Percentiles rank a stretch among this genome's conserved stretches.
These are phyloP conservation scores for Fraxinus ornus DNA, from an alignment of 305 asterid genomes.

Conservation along the genomic window DNA sequence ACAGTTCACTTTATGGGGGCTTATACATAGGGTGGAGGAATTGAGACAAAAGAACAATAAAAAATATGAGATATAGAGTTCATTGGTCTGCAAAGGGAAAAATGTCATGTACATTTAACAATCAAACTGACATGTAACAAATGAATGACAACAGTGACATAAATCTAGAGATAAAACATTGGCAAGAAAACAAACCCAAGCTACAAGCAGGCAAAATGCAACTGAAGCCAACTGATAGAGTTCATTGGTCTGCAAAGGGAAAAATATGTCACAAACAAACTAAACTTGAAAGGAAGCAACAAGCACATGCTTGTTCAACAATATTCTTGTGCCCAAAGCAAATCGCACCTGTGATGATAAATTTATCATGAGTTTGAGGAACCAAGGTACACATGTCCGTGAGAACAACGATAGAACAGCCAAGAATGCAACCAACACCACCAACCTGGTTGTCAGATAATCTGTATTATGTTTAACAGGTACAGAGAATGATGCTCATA, in stretches of 20 bases:
- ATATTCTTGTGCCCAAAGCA: neutral
- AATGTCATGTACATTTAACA: neutral
- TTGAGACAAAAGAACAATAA: neutral
- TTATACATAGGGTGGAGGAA: neutral
- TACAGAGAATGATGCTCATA: neutral
- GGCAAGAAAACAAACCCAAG: conserved; percentile 79
- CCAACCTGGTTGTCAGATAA: conserved; percentile 82
- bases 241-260: conserved; percentile 83
- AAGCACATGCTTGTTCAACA: conserved; percentile 8
- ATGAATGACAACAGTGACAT: neutral
- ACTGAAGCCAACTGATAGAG: conserved; percentile 96
- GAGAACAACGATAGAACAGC: conserved; percentile 68
- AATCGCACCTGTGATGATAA: conserved; percentile 84
- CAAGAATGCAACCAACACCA: conserved; percentile 80
- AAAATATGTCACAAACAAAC: conserved; percentile 17
- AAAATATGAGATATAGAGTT: neutral
- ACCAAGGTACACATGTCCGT: conserved; percentile 94
- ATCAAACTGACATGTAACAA: neutral
- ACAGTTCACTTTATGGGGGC: neutral
- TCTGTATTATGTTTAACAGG: conserved; percentile 43
- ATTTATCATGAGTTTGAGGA: conserved; percentile 96
- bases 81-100: conserved; percentile 1
- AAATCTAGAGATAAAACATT: conserved; percentile 5
- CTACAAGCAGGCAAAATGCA: conserved; percentile 99
- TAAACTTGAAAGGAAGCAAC: conserved; percentile 24